Base-by-base conservation (phyloP, 2,329 filamentous ascomycete genomes). In the Penicillium fuscoglaucum region DNA sequence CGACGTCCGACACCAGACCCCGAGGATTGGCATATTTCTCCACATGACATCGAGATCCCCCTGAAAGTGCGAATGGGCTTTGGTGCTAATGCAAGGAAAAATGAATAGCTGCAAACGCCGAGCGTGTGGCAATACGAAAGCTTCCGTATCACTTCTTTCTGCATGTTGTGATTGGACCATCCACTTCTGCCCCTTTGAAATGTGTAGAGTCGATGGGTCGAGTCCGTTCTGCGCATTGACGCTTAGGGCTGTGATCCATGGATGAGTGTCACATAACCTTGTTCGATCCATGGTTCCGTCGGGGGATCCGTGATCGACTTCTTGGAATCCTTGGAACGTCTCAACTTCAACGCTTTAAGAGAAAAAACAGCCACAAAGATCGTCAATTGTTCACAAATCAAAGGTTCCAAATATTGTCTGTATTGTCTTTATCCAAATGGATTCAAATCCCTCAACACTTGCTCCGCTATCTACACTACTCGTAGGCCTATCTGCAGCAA, bases 81-180 rank as follows among this genome's bases (percentile, higher is more conserved):
- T 50, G 10, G 55, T 55, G 50, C 57, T 59, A 49, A 65, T 66
- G 65, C 65, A 67, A 67, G 65, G 65, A 64, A 59, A 60, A 62
- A 57, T 33, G 46, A 59, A 61, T 61, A 62, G 58, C 60, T 54
- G 55, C 57, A 47, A 62, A 62, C 57, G 44, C 55, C 45, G 53
- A 59, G 28, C 35, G 41, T 60, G 65, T 67, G 65, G 65, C 65
- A 64, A 67, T 65, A 59, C 41, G 39, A 45, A 46, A 48, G 49
- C 55, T 57, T 48, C 58, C 59, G 63, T 62, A 52, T 63, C 51
- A 57, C 39, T 57, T 51, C 39, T 51, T 46, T 45, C 47, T 57
- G 57, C 59, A 49, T 51, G 29, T 53, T 37, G 55, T 51, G 61
- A 63, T 65, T 61, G 43, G 63, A 60, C 9, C 28, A 21, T 24